Evolutionary conservation across 129 eudicot species (phyloP).

Genomic region (Arctium minus): DNA sequence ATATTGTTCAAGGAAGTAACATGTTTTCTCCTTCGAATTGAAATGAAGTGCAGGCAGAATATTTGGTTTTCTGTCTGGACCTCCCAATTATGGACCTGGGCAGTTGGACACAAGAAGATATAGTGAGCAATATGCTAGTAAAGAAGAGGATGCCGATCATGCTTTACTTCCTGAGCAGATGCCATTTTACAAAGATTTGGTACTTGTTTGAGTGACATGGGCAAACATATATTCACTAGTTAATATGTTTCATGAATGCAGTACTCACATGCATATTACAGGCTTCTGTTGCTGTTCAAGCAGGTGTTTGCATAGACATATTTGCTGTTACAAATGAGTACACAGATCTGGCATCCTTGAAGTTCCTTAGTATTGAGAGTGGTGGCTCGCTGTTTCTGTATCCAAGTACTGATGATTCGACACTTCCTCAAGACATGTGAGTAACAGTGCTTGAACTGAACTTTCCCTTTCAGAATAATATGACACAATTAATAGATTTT

Average conservation of each 20-base stretch:
- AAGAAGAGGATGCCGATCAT: constrained; percentile 97
- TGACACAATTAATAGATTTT: too few species aligned
- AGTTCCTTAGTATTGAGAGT: constrained; percentile 92
- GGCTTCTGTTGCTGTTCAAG: constrained; percentile 99
- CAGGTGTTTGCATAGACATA: constrained; percentile 97
- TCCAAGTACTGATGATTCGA: constrained; percentile 89
- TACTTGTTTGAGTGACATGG: constrained; percentile 24
- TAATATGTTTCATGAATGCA: constrained; percentile 11
- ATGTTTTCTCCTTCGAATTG: neutral
- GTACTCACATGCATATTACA: constrained; percentile 41
- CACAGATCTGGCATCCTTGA: constrained; percentile 93
- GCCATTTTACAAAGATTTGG: constrained; percentile 92
- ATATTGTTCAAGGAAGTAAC: constrained; percentile 1
- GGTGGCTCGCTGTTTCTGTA: constrained; percentile 92
- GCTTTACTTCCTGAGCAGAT: constrained; percentile 99
- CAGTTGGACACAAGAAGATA: constrained; percentile 89
- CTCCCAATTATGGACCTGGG: constrained; percentile 97
- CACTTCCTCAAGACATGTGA: constrained; percentile 98
- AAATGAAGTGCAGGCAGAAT: constrained; percentile 70
- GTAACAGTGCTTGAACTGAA: constrained; percentile 25
- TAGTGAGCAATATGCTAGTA: constrained; percentile 98
- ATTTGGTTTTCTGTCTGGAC: constrained; percentile 92
- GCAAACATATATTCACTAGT: too few species aligned
- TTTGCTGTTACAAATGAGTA: constrained; percentile 96
- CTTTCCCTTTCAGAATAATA: too few species aligned